Conservation (phyloP, 345 rosid species). For the Populus davidiana region DNA sequence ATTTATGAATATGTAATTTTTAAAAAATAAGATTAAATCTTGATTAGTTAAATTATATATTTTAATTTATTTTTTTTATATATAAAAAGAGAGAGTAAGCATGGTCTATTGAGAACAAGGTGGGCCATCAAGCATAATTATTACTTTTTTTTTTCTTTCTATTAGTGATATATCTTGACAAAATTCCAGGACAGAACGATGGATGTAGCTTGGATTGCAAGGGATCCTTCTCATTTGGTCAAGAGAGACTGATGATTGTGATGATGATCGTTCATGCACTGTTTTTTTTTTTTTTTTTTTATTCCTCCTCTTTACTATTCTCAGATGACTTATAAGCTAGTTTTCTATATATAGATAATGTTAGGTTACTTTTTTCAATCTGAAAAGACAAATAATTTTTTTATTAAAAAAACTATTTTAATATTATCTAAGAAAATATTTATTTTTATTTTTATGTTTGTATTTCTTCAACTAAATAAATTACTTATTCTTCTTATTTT, state of each 20-base stretch:
- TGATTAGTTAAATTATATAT: no score
- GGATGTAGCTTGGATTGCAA: constrained; percentile 41
- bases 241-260: constrained; percentile 4
- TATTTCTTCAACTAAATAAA: no score
- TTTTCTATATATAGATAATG: no score
- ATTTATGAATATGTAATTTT: no score
- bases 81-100: neutral
- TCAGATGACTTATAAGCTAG: neutral
- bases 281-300: neutral
- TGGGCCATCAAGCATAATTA: neutral
- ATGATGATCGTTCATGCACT: neutral
- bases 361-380: no score
- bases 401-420: no score
- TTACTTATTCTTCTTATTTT: no score
- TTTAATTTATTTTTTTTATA: no score
- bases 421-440: no score
- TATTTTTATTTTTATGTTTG: no score
- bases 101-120: neutral
- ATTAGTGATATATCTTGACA: neutral
- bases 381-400: no score
- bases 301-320: neutral
- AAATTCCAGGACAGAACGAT: neutral
- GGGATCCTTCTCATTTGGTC: constrained; percentile 31
- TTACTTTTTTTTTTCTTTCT: neutral
- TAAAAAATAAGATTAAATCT: no score